Conservation (phyloP, 169 alveolate species). For the Plasmodium billcollinsi region DNA sequence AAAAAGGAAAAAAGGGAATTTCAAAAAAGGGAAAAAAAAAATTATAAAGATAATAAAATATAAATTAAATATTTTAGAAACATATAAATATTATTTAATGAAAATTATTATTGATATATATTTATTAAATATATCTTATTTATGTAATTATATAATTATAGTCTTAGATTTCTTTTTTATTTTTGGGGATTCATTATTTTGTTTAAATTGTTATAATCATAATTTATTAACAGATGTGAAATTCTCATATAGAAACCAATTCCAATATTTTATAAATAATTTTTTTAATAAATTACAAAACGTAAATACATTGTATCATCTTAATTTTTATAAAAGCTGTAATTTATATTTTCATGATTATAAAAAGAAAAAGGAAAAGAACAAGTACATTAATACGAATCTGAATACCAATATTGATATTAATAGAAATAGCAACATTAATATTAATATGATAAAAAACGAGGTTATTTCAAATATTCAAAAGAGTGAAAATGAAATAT, state of each 20-base stretch:
- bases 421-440: no score
- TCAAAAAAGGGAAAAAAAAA: no score
- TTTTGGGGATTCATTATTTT: constrained; percentile 23
- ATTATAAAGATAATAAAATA: not conserved
- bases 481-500: no score
- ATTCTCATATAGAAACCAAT: constrained; percentile 4
- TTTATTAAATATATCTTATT: constrained; percentile 51
- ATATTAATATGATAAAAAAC: no score
- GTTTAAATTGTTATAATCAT: constrained; percentile 16
- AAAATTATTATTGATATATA: constrained; percentile 21
- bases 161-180: constrained; percentile 24
- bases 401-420: no score
- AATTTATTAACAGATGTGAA: constrained; percentile 18
- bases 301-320: constrained; percentile 45
- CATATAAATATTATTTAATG: constrained; percentile 40
- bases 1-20: not conserved
- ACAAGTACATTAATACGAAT: no score
- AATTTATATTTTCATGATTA: constrained; percentile 56
- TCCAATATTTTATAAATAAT: constrained; percentile 27
- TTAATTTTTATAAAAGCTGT: constrained; percentile 16
- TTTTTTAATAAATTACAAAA: constrained; percentile 24
- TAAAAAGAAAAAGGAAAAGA: constrained; percentile 1
- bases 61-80: constrained; percentile 17
- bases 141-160: constrained; percentile 50
- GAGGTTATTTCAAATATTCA: no score